Evolutionary conservation across 176 grass and related monocot genomes (phyloP), one percentile per base, ranked within the genome.

Genomic region (Triticum urartu): DNA sequence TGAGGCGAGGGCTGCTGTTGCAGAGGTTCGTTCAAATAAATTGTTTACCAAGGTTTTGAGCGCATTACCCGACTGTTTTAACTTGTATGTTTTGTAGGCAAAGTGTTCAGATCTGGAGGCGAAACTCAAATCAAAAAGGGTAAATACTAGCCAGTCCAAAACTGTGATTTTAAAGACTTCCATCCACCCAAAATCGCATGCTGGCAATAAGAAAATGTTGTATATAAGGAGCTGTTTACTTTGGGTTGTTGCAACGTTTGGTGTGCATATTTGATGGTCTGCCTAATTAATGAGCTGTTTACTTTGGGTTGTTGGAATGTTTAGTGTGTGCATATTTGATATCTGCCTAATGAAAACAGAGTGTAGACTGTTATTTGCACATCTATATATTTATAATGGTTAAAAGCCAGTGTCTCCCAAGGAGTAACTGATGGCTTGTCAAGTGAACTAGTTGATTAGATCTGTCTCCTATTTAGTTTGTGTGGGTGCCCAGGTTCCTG

Each of bases 1-100:
- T 36, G 97, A 93, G 88, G 85, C 90, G 21, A 96, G 90, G 83
- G 97, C 92, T 96, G 90, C 89, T 65, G 64, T 91, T 59, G 87
- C 92, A 14, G 94, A 99, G 97, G 97, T 99, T 86, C 80, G 68
- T 89, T 85, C 81, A 73, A 61, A 40, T 86, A 60, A 14, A 36
- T 45, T 86, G 6, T 70, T 6, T 84, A 74, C 25, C 22, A 39
- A 74, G 71, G 59, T 34, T 43, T 62, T 43, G 35, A 43, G 9
- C n/a, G 9, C 38, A 89, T 70, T 67, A 61, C 61, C 50, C 74
- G 45, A 84, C 42, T 80, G 8, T 83, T 83, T 75, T 88, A 63
- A 71, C 25, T 62, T 81, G 18, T 66, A 64, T 66, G 73, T 8
- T 82, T 24, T 83, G 80, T 86, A 99, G 97, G 90, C 92, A 40